These are phyloP conservation scores for Colletotrichum sp. DNA, from an alignment of 2,329 filamentous ascomycete species.

Conservation along the genomic window DNA sequence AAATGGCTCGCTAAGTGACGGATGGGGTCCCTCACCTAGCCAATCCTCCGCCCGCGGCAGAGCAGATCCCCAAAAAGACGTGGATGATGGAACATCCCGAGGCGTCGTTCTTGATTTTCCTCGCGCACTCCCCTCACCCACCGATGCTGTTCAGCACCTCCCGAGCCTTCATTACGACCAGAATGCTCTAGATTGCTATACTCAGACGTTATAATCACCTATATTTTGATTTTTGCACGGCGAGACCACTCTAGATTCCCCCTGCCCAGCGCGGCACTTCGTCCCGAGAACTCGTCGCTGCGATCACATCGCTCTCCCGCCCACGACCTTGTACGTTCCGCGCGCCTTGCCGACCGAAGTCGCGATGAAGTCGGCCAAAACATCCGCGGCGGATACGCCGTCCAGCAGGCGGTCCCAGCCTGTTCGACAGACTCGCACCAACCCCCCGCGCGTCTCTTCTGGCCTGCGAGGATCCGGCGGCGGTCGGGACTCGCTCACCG, in stretches of 20 bases:
- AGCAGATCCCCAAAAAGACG: conserved; percentile 13
- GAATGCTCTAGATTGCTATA: conserved; percentile 9
- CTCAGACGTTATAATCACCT: background rate
- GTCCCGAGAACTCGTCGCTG: background rate
- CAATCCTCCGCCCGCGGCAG: conserved; percentile 15
- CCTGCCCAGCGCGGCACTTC: background rate
- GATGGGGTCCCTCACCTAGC: conserved; percentile 4
- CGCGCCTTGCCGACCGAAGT: background rate
- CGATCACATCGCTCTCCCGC: background rate
- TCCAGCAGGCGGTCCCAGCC: conserved; percentile 67
- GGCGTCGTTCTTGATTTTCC: conserved; percentile 17
- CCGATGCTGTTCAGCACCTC: background rate
- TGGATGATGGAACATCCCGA: conserved; percentile 21
- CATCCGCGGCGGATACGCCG: conserved; percentile 43
- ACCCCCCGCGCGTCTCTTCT: conserved; percentile 60
- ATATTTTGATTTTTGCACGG: background rate
- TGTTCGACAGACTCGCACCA: conserved; percentile 68
- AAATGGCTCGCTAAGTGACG: conserved; percentile 12
- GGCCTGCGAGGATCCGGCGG: conserved; percentile 48
- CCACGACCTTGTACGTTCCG: background rate
- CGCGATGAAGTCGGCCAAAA: conserved; percentile 62
- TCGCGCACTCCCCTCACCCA: conserved; percentile 14
- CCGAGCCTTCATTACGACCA: background rate
- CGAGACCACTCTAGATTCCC: background rate
- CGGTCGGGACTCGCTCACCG: conserved; percentile 51